A percentile compares a stretch with the other conserved stretches of the same genome.
These are phyloP conservation scores for Mycena maculata DNA, from an alignment of 768 basidiomycete genomes.

Conservation along the genomic window DNA sequence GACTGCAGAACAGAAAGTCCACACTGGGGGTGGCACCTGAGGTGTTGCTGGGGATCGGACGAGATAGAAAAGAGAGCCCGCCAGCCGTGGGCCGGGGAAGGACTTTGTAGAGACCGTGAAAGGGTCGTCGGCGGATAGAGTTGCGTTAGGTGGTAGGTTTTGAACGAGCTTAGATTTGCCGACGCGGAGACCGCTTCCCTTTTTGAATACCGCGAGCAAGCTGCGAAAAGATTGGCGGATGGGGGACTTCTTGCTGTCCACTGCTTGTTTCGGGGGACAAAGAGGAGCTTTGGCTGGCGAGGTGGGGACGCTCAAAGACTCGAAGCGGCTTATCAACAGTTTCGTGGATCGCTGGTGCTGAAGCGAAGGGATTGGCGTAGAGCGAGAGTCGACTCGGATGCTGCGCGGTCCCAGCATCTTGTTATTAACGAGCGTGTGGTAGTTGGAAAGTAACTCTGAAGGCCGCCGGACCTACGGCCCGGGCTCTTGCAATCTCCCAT, in stretches of 20 bases:
- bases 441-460: neutral
- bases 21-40: constrained; percentile 8
- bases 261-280: constrained; percentile 27
- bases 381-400: constrained; percentile 1
- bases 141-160: neutral
- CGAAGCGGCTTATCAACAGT: constrained; percentile 65
- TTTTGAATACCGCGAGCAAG: constrained; percentile 60
- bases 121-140: constrained; percentile 9
- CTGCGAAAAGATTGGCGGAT: constrained; percentile 74
- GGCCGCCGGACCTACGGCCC: constrained; percentile 36
- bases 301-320: constrained; percentile 51
- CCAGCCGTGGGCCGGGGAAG: constrained; percentile 21
- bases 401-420: constrained; percentile 25
- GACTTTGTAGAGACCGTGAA: constrained; percentile 23
- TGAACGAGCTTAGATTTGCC: constrained; percentile 33
- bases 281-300: constrained; percentile 33
- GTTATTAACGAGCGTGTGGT: constrained; percentile 4
- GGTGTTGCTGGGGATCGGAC: constrained; percentile 15
- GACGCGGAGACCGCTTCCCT: constrained; percentile 31
- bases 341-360: constrained; percentile 57
- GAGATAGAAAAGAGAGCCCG: constrained; percentile 32
- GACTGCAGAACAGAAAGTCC: constrained; percentile 32
- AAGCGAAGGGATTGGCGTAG: constrained; percentile 2
- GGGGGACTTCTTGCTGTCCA: constrained; percentile 57
- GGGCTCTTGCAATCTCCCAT: constrained; percentile 54